Evolutionary conservation across 805 yeast genomes (phyloP), one percentile per base, ranked within the genome.

Genomic region (Saturnispora halmiae): DNA sequence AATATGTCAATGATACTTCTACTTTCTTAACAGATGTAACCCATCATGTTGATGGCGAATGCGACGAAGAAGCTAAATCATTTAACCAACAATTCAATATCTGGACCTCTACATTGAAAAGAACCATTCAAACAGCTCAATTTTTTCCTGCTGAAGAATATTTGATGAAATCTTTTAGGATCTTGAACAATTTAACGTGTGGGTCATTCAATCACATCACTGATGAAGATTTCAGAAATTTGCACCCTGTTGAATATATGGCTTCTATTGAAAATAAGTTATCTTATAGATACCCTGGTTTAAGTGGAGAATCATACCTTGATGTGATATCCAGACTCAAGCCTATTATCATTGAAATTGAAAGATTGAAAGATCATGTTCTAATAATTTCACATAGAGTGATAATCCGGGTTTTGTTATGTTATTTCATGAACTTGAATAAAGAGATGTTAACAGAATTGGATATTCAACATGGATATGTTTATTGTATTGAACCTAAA

Each of bases 401-500:
- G 20, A 60, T 61, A 13, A 58, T 57, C 11, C 42, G 66, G 33
- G 64, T 60, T 11, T 46, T 61, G 33, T 48, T 61, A 19, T 61
- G 65, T 40, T 61, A 61, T 42, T 61, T 61, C 36, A 61, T 61
- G 64, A 60, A 61, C 36, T 50, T 61, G 36, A 52, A 51, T 38
- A 60, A 54, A 42, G 64, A 60, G 37, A 56, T 61, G 64, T 38
- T 61, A 38, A 61, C 66, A 6, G 66, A 61, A 40, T 48, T 61
- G 40, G 65, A 60, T 27, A 60, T 61, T n/a, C 61, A 58, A 34
- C 63, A 59, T 26, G 60, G 58, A 3, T 59, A 39, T 31, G 56
- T 61, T 7, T 61, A 61, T 39, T 61, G 66, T 49, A 50, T 61
- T 26, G 65, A 60, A 47, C 66, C 66, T 28, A 61, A 61, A 44